Evolutionary conservation across 148 eudicot species (phyloP).

Genomic region (Oxyria digyna): DNA sequence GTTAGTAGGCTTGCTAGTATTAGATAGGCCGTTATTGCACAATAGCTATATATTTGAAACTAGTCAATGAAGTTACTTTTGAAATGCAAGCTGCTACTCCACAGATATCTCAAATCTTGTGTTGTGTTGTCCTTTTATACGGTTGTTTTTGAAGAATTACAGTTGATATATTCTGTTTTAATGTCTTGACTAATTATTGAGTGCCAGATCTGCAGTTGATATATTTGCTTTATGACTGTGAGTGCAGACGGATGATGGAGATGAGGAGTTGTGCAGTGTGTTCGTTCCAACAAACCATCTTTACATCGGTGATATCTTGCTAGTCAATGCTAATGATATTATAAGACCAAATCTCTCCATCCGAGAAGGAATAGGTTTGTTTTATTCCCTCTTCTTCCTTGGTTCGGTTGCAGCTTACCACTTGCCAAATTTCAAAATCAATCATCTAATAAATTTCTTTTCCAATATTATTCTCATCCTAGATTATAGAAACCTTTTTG

Average conservation of each 20-base stretch:
- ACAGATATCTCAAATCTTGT: not conserved
- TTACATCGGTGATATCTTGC: conserved; percentile 74
- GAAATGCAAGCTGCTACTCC: not conserved
- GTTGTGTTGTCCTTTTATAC: not conserved
- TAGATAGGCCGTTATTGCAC: not conserved
- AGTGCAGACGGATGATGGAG: conserved; percentile 63
- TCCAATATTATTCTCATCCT: not conserved
- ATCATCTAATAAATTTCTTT: not conserved
- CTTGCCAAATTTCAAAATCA: not conserved
- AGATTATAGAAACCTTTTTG: not conserved
- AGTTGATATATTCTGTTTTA: not conserved
- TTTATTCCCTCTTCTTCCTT: not conserved
- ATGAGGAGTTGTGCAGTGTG: conserved; percentile 86
- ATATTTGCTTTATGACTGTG: not conserved
- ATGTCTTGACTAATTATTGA: not conserved
- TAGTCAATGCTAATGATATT: conserved; percentile 70
- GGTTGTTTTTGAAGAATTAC: not conserved
- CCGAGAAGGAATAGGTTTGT: conserved; percentile 86
- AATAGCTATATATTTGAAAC: not conserved
- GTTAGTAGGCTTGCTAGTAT: not conserved
- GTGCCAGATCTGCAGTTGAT: not conserved
- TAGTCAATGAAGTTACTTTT: not conserved
- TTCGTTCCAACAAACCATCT: conserved; percentile 89
- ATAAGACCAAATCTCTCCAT: conserved; percentile 86
- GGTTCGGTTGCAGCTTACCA: not conserved